Conservation (phyloP, 768 basidiomycete species). For the Kwoniella pini region DNA sequence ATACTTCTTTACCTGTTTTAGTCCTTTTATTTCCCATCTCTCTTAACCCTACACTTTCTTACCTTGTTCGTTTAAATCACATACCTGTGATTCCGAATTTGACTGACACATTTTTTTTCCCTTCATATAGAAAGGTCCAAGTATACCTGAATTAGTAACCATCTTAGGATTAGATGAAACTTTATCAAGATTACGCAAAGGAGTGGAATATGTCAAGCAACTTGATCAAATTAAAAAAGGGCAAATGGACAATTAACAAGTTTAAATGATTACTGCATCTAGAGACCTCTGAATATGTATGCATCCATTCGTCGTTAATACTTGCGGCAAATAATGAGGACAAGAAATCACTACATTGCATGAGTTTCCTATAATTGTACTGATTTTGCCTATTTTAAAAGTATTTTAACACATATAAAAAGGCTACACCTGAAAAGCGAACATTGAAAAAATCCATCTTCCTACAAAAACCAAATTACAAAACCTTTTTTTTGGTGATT, state of each 20-base stretch:
- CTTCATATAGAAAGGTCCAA: slow-evolving; percentile 57
- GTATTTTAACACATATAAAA: neutral
- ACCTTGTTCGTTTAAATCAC: neutral
- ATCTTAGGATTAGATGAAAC: slow-evolving; percentile 54
- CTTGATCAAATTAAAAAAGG: slow-evolving; percentile 2
- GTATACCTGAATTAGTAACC: slow-evolving; percentile 56
- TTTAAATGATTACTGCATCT: too few relatives aligned
- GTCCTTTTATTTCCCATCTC: too few relatives aligned
- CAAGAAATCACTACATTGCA: neutral
- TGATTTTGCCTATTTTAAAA: neutral
- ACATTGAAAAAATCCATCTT: too few relatives aligned
- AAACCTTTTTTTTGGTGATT: neutral
- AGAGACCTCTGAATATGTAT: too few relatives aligned
- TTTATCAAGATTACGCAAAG: slow-evolving; percentile 30
- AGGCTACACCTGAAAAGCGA: slow-evolving; percentile 5
- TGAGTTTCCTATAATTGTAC: neutral
- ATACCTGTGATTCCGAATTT: neutral
- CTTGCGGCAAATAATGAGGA: neutral
- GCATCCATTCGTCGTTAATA: too few relatives aligned
- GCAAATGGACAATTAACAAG: neutral
- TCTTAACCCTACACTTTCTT: too few relatives aligned
- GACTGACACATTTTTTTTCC: neutral
- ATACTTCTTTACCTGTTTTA: too few relatives aligned
- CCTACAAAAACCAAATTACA: neutral
- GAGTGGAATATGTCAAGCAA: slow-evolving; percentile 23